Conservation (phyloP, 345 rosid genomes). For the Eucalyptus grandis region DNA sequence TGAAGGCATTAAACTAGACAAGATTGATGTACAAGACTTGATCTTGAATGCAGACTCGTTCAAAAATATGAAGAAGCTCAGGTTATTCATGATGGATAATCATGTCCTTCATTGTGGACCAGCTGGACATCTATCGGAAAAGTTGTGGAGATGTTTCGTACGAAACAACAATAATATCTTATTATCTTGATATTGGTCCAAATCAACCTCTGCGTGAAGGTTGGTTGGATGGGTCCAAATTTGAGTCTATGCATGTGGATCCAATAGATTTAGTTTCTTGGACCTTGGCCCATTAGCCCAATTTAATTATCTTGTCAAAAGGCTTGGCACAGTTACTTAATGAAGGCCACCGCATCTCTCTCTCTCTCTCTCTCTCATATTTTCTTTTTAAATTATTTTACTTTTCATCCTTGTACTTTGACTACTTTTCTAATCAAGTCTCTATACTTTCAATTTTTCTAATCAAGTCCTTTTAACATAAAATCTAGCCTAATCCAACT, state of each 20-base stretch:
- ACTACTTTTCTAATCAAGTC: background rate
- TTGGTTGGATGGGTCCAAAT: background rate
- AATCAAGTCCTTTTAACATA: background rate
- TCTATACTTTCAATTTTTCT: background rate
- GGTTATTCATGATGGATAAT: background rate
- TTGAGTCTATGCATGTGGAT: background rate
- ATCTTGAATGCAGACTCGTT: background rate
- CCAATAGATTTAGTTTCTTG: background rate
- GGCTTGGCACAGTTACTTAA: background rate
- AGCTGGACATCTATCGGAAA: background rate
- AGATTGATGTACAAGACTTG: background rate
- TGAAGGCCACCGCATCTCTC: background rate
- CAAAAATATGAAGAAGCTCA: background rate
- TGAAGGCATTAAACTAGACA: background rate
- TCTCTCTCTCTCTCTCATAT: background rate
- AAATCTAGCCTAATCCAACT: background rate
- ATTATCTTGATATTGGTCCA: background rate
- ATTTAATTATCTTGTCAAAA: background rate
- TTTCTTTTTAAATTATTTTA: too few relatives aligned
- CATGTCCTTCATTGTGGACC: background rate
- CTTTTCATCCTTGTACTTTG: background rate
- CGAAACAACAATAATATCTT: background rate
- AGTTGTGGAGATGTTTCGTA: background rate
- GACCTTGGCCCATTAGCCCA: background rate
- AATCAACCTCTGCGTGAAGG: background rate